phyloP scores from a whole-genome alignment of 257 asterid species.

The Salvia rosmarinus region DNA sequence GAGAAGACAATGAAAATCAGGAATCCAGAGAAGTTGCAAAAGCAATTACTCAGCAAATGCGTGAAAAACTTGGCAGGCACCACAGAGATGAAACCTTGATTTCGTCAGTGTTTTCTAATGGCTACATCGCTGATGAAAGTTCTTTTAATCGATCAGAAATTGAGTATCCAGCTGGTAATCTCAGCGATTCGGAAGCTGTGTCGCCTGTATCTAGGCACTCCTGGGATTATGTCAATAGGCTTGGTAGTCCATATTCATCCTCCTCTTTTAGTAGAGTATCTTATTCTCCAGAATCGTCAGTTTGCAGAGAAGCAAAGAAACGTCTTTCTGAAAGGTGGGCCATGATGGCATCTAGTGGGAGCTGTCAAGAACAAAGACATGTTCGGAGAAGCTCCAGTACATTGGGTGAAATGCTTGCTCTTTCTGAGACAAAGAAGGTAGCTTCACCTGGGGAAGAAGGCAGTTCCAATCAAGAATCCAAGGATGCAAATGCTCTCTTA shows the following conservation, averaged over 20 bases:
- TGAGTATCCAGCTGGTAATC: slow-evolving; percentile 65
- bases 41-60: slow-evolving; percentile 72
- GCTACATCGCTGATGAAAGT: slow-evolving; percentile 85
- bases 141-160: slow-evolving; percentile 83
- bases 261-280: slow-evolving; percentile 86
- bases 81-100: slow-evolving; percentile 64
- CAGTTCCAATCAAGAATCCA: slow-evolving; percentile 45
- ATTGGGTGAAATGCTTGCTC: slow-evolving; percentile 98
- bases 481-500: slow-evolving; percentile 38
- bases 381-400: slow-evolving; percentile 77
- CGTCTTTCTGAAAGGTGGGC: slow-evolving; percentile 98
- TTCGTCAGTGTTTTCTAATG: slow-evolving; percentile 79
- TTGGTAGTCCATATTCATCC: slow-evolving; percentile 80
- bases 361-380: slow-evolving; percentile 69
- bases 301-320: slow-evolving; percentile 93
- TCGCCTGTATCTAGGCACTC: slow-evolving; percentile 92
- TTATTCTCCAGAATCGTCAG: slow-evolving; percentile 94
- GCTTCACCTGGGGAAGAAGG: slow-evolving; percentile 43
- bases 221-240: slow-evolving; percentile 84
- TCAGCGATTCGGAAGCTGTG: slow-evolving; percentile 79
- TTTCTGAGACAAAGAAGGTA: slow-evolving; percentile 73
- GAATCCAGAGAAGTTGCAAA: slow-evolving; percentile 85
- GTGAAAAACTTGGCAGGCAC: slow-evolving; percentile 60
- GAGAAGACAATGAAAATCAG: slow-evolving; percentile 62
- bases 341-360: slow-evolving; percentile 77